Evolutionary conservation across 2,329 filamentous ascomycete genomes (phyloP), one percentile per base, ranked within the genome.

Genomic region (Neospermospora avenae): DNA sequence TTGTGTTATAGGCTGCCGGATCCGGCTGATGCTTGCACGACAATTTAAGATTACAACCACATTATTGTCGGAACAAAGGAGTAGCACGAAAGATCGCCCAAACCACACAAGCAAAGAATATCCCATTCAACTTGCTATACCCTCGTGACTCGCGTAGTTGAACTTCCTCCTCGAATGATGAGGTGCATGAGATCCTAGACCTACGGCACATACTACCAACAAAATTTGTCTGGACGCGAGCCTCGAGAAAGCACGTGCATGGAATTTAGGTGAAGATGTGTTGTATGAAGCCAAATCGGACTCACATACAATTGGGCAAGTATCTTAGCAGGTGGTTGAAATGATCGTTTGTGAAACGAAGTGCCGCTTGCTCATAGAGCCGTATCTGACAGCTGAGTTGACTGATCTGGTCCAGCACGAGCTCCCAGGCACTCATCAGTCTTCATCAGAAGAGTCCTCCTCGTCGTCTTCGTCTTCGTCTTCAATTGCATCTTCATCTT

Each of bases 401-500:
- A 35, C 14, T 55, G 39, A 11, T 46, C 45, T 55, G 22, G 24
- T 35, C 45, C 39, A 44, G 24, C 39, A 45, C 22, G n/a, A 41
- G 39, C 28, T 35, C 41, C 53, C 24, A 45, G 14, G n/a, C 28
- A 35, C 10, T 34, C 28, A 55, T 46, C 41, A 35, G 6, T 54
- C 51, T 2, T 67, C 67, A 20, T 67, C 63, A 41, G 37, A 41
- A 16, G 37, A 41, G 35, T 59, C 54, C 10, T 63, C 60, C 20
- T 59, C 57, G n/a, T 55, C 58, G 8, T 60, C 61, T 34, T 61
- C 52, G 14, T 51, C 49, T n/a, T 65, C 63, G 0, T 63, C 60
- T 6, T 63, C 63, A 0, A 65, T 63, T 4, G 67, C 67, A 2
- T 69, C 62, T 25, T 70, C 70, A 44, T 69, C 67, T 46, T 72